phyloP scores from a whole-genome alignment of 208 protist species.

The Acanthamoeba healyi region DNA sequence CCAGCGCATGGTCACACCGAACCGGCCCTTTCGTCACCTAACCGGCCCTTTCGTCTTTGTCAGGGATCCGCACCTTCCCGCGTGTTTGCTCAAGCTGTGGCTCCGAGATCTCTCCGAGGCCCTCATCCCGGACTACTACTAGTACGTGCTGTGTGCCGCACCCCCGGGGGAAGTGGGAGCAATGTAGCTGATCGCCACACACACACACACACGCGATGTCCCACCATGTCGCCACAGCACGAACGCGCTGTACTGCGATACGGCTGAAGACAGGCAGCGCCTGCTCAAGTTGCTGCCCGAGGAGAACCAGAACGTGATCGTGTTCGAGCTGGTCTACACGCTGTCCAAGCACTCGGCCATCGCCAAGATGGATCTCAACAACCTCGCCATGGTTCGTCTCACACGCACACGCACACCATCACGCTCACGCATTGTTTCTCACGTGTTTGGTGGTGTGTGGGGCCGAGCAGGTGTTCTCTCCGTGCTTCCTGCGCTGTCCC shows the following conservation, averaged over 20 bases:
- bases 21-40: neutral
- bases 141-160: neutral
- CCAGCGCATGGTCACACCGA: slow-evolving; percentile 30
- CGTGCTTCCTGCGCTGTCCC: slow-evolving; percentile 65
- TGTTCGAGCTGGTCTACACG: slow-evolving; percentile 51
- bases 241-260: slow-evolving; percentile 52
- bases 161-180: no score
- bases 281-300: slow-evolving; percentile 29
- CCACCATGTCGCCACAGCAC: neutral
- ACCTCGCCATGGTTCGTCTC: slow-evolving; percentile 46
- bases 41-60: neutral
- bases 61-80: slow-evolving; percentile 44
- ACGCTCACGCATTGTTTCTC: neutral
- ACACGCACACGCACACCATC: neutral
- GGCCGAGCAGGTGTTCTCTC: slow-evolving; percentile 46
- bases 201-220: neutral
- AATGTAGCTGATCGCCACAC: neutral
- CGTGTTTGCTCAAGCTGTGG: slow-evolving; percentile 66
- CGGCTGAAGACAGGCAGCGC: slow-evolving; percentile 29
- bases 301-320: slow-evolving; percentile 66
- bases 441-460: neutral
- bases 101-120: slow-evolving; percentile 43
- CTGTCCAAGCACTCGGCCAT: slow-evolving; percentile 13
- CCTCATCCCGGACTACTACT: slow-evolving; percentile 59
- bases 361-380: slow-evolving; percentile 68